phyloP scores from a whole-genome alignment of 208 protist species.

The Wallacemonas sp. region DNA sequence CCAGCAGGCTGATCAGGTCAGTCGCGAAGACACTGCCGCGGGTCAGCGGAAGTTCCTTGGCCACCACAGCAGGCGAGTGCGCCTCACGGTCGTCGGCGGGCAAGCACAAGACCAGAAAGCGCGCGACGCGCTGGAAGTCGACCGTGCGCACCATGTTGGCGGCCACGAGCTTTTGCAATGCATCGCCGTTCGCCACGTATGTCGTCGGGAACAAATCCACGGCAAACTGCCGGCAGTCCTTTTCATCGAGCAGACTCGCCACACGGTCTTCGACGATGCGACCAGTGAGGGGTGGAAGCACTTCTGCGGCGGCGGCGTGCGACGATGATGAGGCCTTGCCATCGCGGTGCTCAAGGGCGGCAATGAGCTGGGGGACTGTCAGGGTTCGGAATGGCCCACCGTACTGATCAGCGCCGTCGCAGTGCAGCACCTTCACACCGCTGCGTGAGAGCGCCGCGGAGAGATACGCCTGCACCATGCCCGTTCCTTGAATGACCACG shows the following conservation, averaged over 20 bases:
- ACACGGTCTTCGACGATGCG: slow-evolving; percentile 1
- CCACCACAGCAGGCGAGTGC: neutral
- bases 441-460: slow-evolving; percentile 79
- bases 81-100: neutral
- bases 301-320: neutral
- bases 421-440: slow-evolving; percentile 87
- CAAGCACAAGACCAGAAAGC: slow-evolving; percentile 53
- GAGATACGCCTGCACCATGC: slow-evolving; percentile 81
- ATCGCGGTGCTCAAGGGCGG: slow-evolving; percentile 18
- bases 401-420: slow-evolving; percentile 85
- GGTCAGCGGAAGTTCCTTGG: slow-evolving; percentile 70
- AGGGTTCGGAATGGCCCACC: slow-evolving; percentile 63
- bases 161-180: slow-evolving; percentile 33
- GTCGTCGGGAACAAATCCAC: slow-evolving; percentile 70
- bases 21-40: slow-evolving; percentile 78
- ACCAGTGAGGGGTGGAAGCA: neutral
- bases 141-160: slow-evolving; percentile 57
- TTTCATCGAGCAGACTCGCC: slow-evolving; percentile 29
- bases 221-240: slow-evolving; percentile 28
- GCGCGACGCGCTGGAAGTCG: slow-evolving; percentile 60
- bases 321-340: neutral
- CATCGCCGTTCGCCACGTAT: slow-evolving; percentile 56
- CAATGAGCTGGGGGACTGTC: slow-evolving; percentile 25
- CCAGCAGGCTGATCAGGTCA: slow-evolving; percentile 51
- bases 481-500: slow-evolving; percentile 87